Conservation (phyloP, 805 yeast genomes). For the Starmerella vitae region DNA sequence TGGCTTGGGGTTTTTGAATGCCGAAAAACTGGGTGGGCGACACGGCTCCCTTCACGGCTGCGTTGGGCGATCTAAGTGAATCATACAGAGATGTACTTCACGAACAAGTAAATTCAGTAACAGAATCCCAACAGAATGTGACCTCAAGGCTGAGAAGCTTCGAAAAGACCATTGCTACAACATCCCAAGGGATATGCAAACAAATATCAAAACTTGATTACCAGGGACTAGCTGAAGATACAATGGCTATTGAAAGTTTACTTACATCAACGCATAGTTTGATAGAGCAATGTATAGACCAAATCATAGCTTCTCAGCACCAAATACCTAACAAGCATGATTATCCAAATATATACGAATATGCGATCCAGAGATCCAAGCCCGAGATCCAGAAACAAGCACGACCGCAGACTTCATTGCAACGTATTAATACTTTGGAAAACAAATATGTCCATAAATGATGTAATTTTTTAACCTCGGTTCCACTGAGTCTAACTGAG, state of each 20-base stretch:
- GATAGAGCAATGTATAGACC: constrained; percentile 4
- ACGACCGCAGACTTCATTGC: not conserved
- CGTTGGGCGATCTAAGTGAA: constrained; percentile 5
- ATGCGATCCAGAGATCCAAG: not conserved
- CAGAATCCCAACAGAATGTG: constrained; percentile 6
- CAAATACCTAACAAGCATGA: constrained; percentile 1
- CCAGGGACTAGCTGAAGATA: not conserved
- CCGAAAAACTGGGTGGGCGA: constrained; percentile 10
- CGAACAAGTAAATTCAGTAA: constrained; percentile 4
- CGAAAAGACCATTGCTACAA: constrained; percentile 9
- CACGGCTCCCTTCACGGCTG: constrained; percentile 2
- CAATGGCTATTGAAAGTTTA: constrained; percentile 1
- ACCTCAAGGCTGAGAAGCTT: constrained; percentile 5
- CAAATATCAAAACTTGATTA: constrained; percentile 2
- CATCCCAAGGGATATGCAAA: constrained; percentile 2
- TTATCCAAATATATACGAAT: not conserved
- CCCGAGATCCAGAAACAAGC: not conserved
- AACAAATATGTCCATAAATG: too few relatives aligned
- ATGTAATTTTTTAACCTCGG: too few relatives aligned
- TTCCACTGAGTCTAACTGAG: too few relatives aligned
- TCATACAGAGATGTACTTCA: constrained; percentile 4
- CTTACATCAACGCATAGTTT: constrained; percentile 4
- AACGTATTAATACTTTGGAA: too few relatives aligned
- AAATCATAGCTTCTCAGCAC: constrained; percentile 2
- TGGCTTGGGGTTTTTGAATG: not conserved